These are phyloP conservation scores for Physcia stellaris DNA, from an alignment of 495 filamentous ascomycete genomes.

Conservation along the genomic window DNA sequence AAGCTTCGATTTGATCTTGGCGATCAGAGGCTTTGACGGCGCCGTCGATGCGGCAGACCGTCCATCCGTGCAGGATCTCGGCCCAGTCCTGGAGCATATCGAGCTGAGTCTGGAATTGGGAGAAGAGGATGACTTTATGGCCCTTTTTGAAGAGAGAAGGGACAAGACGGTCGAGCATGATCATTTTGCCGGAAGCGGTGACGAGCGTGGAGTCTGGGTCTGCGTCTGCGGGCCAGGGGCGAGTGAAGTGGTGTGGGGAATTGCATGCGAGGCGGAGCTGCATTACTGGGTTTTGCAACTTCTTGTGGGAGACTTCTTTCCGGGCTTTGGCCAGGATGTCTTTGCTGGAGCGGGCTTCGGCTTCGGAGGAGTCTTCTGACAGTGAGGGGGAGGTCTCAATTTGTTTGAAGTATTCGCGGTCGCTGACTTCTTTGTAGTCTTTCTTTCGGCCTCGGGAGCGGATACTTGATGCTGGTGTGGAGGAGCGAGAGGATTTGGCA, in stretches of 20 bases:
- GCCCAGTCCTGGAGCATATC: constrained; percentile 86
- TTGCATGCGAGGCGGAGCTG: constrained; percentile 90
- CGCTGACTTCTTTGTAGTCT: constrained; percentile 64
- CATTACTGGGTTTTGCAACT: constrained; percentile 87
- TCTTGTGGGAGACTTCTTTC: constrained; percentile 76
- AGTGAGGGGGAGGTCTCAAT: constrained; percentile 26
- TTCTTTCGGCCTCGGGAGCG: constrained; percentile 32
- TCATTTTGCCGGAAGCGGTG: constrained; percentile 86
- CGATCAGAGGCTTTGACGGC: constrained; percentile 69
- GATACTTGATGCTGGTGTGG: constrained; percentile 48
- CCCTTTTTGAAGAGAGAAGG: constrained; percentile 57
- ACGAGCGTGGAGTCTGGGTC: constrained; percentile 64
- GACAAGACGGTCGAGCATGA: constrained; percentile 76
- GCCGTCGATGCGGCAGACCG: constrained; percentile 83
- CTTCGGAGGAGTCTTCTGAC: background rate
- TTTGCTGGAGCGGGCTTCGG: background rate
- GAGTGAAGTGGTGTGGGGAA: constrained; percentile 91
- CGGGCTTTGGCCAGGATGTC: too few species aligned
- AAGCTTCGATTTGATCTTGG: constrained; percentile 68
- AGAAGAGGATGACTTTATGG: constrained; percentile 93
- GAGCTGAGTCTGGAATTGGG: constrained; percentile 87
- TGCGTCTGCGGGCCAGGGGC: constrained; percentile 53
- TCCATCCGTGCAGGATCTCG: constrained; percentile 53
- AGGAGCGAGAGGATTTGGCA: constrained; percentile 52
- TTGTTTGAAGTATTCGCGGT: constrained; percentile 58